Evolutionary conservation across 108 stramenopile species (phyloP).

Genomic region (Cylindrotheca closterium): DNA sequence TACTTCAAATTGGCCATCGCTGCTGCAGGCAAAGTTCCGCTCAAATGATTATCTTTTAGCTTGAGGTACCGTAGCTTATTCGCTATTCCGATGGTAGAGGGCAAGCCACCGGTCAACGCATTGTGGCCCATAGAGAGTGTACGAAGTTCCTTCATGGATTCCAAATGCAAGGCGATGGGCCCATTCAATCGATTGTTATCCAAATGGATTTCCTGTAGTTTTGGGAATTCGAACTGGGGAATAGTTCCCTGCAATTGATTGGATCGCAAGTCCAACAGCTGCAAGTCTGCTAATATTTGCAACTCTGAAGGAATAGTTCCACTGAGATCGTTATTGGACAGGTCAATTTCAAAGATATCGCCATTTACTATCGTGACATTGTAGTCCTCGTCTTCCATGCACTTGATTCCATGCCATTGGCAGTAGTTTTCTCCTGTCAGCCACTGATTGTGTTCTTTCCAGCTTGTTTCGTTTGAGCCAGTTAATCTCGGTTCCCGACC

Average conservation of each 20-base stretch:
- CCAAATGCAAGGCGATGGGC: background rate
- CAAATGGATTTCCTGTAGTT: constrained; percentile 18
- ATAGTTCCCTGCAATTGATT: constrained; percentile 16
- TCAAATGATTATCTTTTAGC: constrained; percentile 40
- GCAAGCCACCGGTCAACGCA: constrained; percentile 55
- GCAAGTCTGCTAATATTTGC: constrained; percentile 2
- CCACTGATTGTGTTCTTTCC: constrained; percentile 18
- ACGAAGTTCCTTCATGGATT: constrained; percentile 8
- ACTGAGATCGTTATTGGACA: background rate
- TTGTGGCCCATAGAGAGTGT: constrained; percentile 24
- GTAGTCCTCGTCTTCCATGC: constrained; percentile 7
- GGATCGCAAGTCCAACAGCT: constrained; percentile 6
- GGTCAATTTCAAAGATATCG: constrained; percentile 1
- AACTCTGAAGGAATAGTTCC: constrained; percentile 11
- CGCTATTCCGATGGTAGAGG: constrained; percentile 33
- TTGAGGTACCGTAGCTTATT: constrained; percentile 37
- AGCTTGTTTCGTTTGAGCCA: background rate
- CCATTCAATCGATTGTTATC: constrained; percentile 25
- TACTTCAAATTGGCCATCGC: background rate
- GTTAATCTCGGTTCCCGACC: background rate
- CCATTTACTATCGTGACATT: constrained; percentile 9
- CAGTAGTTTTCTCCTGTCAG: constrained; percentile 35
- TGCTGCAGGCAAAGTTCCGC: constrained; percentile 36
- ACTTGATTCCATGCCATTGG: constrained; percentile 46
- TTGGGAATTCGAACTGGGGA: constrained; percentile 9